Percentiles rank a stretch among this genome's conserved stretches.
phyloP scores from a whole-genome alignment of 2,329 filamentous ascomycete genomes.

The Leptographium radiaticola region DNA sequence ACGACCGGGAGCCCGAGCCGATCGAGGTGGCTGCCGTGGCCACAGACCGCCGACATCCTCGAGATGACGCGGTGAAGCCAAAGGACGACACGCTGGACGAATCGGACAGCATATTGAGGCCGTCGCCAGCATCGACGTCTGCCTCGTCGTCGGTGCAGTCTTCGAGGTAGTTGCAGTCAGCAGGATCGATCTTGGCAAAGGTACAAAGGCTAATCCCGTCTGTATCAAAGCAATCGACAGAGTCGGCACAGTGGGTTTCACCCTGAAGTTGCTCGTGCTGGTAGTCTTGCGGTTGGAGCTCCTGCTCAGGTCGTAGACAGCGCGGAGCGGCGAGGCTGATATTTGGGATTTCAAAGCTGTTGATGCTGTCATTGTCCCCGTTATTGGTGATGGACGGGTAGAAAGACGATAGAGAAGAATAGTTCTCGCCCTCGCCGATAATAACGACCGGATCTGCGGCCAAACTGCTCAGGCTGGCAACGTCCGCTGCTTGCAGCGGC shows the following conservation, averaged over 20 bases:
- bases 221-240: neutral
- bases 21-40: constrained; percentile 27
- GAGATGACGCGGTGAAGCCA: constrained; percentile 19
- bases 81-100: constrained; percentile 19
- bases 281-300: neutral
- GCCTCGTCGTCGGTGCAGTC: neutral
- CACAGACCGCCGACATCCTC: constrained; percentile 23
- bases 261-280: neutral
- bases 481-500: neutral
- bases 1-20: constrained; percentile 20
- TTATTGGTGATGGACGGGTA: neutral
- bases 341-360: constrained; percentile 12
- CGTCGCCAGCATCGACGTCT: constrained; percentile 13
- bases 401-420: neutral
- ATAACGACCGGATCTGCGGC: constrained; percentile 10
- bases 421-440: neutral
- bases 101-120: constrained; percentile 1
- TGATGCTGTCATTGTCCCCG: constrained; percentile 9
- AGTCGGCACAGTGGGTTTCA: neutral
- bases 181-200: neutral
- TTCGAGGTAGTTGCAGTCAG: neutral
- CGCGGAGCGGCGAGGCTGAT: constrained; percentile 5
- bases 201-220: neutral
- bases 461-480: neutral
- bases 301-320: neutral